Base-by-base conservation (phyloP, 2,329 filamentous ascomycete genomes). In the Cercospora sp. region DNA sequence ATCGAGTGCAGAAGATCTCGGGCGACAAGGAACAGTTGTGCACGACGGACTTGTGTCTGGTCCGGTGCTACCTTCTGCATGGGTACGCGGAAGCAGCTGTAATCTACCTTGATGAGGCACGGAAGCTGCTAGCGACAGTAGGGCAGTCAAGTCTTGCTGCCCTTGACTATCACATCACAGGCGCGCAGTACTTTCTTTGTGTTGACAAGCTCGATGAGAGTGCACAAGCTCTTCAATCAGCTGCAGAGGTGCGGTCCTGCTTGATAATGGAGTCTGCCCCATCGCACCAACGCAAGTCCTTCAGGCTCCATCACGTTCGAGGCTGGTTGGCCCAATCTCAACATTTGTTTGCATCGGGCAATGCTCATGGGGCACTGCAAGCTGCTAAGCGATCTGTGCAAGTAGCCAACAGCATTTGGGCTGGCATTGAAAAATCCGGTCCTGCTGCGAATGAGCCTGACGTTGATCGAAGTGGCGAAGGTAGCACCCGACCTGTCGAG, bases 71-170 rank as follows among this genome's bases (percentile, higher is more conserved):
- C 73, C 81, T 88, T 53, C 82, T 83, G 5, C 81, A 90, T 68
- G 89, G 88, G 30, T 87, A 89, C 72, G 85, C 85, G 60, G 85
- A 84, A 53, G 87, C 86, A 73, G 87, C 88, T 57, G 83, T 83
- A 6, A 75, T 84, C 5, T 78, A 84, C 2, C 83, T 97, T 16
- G 83, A 85, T 0, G 84, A 85, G 64, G 88, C 88, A 3, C 85
- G 89, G 69, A 78, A 81, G 20, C 83, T 85, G 61, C 71, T 84
- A 5, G 74, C 76, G 10, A 78, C 77, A 8, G 78, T 79, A 48
- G 76, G 77, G 1, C 72, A 83, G 1, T 82, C 83, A 3, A 78
- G 80, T 9, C 79, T 85, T 60, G 81, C 84, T 13, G 79, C 78
- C 30, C 72, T 90, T 13, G 82, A 83, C 36, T 70, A 70, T 23